Base-by-base conservation (phyloP, 140 eudicot species). In the Artemisia princeps region DNA sequence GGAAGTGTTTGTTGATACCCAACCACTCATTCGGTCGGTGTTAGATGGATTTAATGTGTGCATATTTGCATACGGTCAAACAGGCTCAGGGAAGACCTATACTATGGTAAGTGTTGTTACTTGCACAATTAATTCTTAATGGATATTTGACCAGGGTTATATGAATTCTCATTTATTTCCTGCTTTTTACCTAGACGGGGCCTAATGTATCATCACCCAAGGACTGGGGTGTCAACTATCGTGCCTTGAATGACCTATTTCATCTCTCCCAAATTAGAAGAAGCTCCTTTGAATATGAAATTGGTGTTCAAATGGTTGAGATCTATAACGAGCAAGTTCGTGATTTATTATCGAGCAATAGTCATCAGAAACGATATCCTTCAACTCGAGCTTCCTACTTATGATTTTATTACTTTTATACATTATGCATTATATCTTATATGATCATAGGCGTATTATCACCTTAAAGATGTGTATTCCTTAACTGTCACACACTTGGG, bases 251-350 rank as follows among this genome's bases (percentile, higher is more conserved):
- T 74, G 96, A 89, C 73, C 83, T 89, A 19, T 89, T 89, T 70
- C 81, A 75, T 64, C 76, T 89, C 74, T 86, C 96, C 0, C 88
- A 86, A 74, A 76, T 79, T 16, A 86, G 95, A 67, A 78, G 76
- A 71, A 77, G 78, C 72, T 89, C 92, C 2, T 51, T 89, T 55
- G 72, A 75, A 7, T 89, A 89, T 76, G 95, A 86, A 69, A 81
- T 89, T 62, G 87, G 91, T 53, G 96, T 89, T 20, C 96, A 89
- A 72, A 89, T 89, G 96, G 95, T 89, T 23, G 96, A 89, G 60
- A 89, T 89, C 16, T 89, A 89, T 55, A 89, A 89, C 56, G 96
- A 89, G 65, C 96, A 86, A 86, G 95, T 89, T 69, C 96, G 89
- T 55, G 96, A 89, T 77, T 64, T 89, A 42, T 85, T 89, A 61